Evolutionary conservation across 2,329 filamentous ascomycete species (phyloP), one percentile per base, ranked within the genome.

Genomic region (Claviceps paspali): DNA sequence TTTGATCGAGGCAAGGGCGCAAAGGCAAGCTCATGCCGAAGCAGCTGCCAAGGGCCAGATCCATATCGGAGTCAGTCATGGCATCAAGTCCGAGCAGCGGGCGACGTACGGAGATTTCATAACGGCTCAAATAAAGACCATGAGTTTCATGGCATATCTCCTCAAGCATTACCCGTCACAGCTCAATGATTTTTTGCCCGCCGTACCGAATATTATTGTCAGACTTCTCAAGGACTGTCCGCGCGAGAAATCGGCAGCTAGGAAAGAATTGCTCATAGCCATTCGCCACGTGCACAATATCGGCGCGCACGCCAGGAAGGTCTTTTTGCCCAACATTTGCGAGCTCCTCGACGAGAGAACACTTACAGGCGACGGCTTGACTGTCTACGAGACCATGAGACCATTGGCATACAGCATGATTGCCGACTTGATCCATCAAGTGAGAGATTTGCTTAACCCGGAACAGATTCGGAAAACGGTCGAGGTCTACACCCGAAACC

Each of bases 261-360:
- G 92, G 14, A 99, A 98, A 55, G 91, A 99, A 57, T 67, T 99
- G 15, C 64, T 99, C 30, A 91, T 98, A 36, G 92, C 91, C 0
- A 95, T 98, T 41, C 75, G 92, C 17, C 92, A 99, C 53, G 95
- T 98, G 49, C 95, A 98, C 58, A 98, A 96, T 60, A 96, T 96
- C 62, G 96, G n/a, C n/a, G n/a, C n/a, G n/a, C n/a, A 96, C 53
- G 96, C 95, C 49, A 70, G 91, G 39, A 88, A 86, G 53, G 93
- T 96, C 38, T 98, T 98, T 53, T 63, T 96, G 19, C 78, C 78
- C 27, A 93, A 93, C 57, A 95, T 99, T 47, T 86, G 96, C 47
- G 86, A 95, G 53, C 68, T 99, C 26, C 64, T 99, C 32, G 91
- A 99, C 47, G 87, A 96, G 62, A 73, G 84, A 48, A 96, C 87